Percentiles rank a stretch among this genome's conserved stretches.
Conservation (phyloP, 139 green algal genomes). For the Choricystis sp. region DNA sequence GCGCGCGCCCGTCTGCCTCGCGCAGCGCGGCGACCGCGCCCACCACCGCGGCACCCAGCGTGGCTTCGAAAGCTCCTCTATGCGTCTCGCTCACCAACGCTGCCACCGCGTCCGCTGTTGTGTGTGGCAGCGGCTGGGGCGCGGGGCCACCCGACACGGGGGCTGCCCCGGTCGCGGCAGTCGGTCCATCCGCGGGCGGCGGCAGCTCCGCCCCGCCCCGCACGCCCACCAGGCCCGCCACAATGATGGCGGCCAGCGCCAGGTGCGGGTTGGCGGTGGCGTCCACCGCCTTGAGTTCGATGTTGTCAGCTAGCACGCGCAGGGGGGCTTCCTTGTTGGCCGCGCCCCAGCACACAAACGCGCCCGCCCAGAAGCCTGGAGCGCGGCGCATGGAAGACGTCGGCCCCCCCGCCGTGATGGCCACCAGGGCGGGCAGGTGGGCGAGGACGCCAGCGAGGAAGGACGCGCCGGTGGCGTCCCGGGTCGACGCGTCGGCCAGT, state of each 20-base stretch:
- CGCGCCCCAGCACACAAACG: conserved; percentile 29
- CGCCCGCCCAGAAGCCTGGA: conserved; percentile 31
- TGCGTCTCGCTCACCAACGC: background rate
- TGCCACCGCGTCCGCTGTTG: background rate
- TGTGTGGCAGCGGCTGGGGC: too few relatives aligned
- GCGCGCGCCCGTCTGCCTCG: background rate
- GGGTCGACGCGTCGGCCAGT: background rate
- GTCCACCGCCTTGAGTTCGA: conserved; percentile 40
- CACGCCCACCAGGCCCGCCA: conserved; percentile 34
- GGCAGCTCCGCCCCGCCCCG: conserved; percentile 6
- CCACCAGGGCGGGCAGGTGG: conserved; percentile 32
- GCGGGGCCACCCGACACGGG: too few relatives aligned
- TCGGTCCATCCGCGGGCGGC: background rate
- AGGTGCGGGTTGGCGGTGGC: conserved; percentile 48
- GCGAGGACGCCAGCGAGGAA: conserved; percentile 42
- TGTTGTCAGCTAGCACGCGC: conserved; percentile 16
- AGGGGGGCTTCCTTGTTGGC: conserved; percentile 36
- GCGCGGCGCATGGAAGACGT: conserved; percentile 26
- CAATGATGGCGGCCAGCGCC: conserved; percentile 25
- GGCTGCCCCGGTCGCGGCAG: too few relatives aligned
- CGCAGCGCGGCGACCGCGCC: background rate
- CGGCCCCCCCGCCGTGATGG: conserved; percentile 26
- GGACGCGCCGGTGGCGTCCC: background rate
- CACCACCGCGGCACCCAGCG: background rate
- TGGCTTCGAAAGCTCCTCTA: background rate